Base-by-base conservation (phyloP, 23 red algal genomes). In the Agarophyton chilense region DNA sequence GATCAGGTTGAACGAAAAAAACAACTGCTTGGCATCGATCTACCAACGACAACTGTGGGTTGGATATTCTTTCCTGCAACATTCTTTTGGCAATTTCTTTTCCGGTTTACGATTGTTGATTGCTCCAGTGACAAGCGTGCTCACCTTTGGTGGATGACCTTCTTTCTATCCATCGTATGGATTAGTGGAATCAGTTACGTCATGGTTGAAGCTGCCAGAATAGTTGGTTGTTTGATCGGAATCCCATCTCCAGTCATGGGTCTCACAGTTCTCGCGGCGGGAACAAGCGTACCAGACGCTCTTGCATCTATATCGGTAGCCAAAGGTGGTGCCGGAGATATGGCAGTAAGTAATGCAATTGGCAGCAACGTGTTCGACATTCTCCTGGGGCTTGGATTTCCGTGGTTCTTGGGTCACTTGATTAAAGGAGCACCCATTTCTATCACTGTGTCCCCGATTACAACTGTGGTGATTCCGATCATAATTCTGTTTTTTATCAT, bases 321-420 rank as follows among this genome's bases (percentile, higher is more conserved):
- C 14, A 47, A 79, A 41, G 60, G 50, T 28, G 91, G 91, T 26
- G 54, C 81, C 19, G 91, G 79, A 5, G 91, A 94, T 78, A 86
- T 94, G 71, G 91, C 91, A 24, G 91, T 94, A 1, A 86, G 81
- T 39, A 94, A 94, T 52, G 91, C 91, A 26, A 85, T 94, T 72
- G 91, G 91, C 18, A 86, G 79, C 91, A 94, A 94, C 55, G 80
- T 85, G 36, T 94, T 94, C 44, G 91, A 94, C 24, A 86, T 94
- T 45, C 58, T 79, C 19, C 52, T 92, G 10, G 91, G 79, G 3
- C 91, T 94, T 42, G 91, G 91, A 17, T 85, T 86, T n/a, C 79
- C 91, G 7, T 94, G 91, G 91, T 94, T 84, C 31, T 58, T 94
- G 26, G 91, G 91, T 16, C 79, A 70, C 32, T 73, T 94, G 32